Evolutionary conservation across 2,329 filamentous ascomycete genomes (phyloP), one percentile per base, ranked within the genome.

Genomic region (Talaromyces sp.): DNA sequence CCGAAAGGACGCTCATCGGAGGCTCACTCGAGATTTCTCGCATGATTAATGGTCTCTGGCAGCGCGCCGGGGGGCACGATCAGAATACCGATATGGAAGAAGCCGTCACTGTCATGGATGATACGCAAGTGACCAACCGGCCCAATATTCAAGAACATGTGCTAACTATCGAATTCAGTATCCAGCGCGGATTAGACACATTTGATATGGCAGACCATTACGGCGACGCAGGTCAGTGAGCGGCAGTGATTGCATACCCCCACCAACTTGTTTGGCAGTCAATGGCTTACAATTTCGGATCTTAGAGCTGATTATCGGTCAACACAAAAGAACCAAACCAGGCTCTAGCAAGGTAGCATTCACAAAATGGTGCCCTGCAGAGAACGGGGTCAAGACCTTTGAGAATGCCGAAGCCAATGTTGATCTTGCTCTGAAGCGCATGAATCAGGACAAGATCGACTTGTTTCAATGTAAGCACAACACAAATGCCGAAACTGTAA

Each of bases 21-120:
- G 33, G 28, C 8, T 40, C 54, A 8, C 54, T 56, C 18, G 54
- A 56, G 21, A 56, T 56, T 4, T 56, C 54, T 40, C 54, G 54
- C 28, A 40, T 56, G 54, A 28, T 56, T 18, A 56, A 56, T 14
- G 54, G 54, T 9, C 54, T 56, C 6, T 56, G 54, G 54, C 54
- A 56, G 54, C 54, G 33, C n/a, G 54, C 54, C n/a, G 54, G 28
- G 11, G 54, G 54, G 4, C 54, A 56, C n/a, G 54, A 56, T 56
- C n/a, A 56, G 25, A 40, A 40, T 35, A 56, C 54, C 18, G 35
- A 28, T 16, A 56, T 56, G 54, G 54, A 37, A 18, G n/a, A 21
- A 25, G 54, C 54, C 16, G 54, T 56, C 9, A 28, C 40, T 40
- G 54, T 56, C 9, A 56, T 56, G 54, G 54, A 56, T 14, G 18